Evolutionary conservation across 164 flowering plant genomes (phyloP), one percentile per base, ranked within the genome.

Genomic region (Berberis thunbergii): DNA sequence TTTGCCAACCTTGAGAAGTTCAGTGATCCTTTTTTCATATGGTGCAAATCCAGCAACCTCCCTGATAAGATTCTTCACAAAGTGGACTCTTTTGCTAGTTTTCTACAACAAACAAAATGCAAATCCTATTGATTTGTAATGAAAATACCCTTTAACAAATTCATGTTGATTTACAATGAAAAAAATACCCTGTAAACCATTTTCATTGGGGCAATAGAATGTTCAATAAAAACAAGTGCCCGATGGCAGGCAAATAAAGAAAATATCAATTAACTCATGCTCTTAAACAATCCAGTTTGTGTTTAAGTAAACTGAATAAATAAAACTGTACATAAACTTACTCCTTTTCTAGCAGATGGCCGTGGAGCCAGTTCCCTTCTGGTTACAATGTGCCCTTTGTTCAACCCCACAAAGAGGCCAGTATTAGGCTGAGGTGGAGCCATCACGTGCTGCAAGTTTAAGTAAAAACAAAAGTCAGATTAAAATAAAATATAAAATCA

Each of bases 391-490:
- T 84, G 91, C 7, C 91, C 91, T 67, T 74, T 82, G 80, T 82
- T 86, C 61, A 86, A 50, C 43, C 91, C 91, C 50, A 86, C 88
- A 73, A 79, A 82, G 53, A 86, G 81, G 63, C 89, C 87, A 64
- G 75, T 72, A 39, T 75, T 78, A 6, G 85, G 83, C 77, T 74
- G 85, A 45, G 72, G 71, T 45, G 87, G 81, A 63, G 89, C 89
- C 87, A 85, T 85, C 7, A 7, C 81, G 71, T 71, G 49, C 26
- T 26, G 26, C 26, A 26, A 26, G 26, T 26, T 26, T 26, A 26
- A 26, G 26, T 26, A 26, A 26, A 26, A 26, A 26, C 26, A 26
- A 26, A 26, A 26, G 26, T 26, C 26, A 26, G 26, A 26, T 26
- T 26, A 26, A 26, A 26, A 26, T 26, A 26, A 26, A 26, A 26